phyloP scores from a whole-genome alignment of 1,139 yeast genomes.

The Kodamaea fungicola region DNA sequence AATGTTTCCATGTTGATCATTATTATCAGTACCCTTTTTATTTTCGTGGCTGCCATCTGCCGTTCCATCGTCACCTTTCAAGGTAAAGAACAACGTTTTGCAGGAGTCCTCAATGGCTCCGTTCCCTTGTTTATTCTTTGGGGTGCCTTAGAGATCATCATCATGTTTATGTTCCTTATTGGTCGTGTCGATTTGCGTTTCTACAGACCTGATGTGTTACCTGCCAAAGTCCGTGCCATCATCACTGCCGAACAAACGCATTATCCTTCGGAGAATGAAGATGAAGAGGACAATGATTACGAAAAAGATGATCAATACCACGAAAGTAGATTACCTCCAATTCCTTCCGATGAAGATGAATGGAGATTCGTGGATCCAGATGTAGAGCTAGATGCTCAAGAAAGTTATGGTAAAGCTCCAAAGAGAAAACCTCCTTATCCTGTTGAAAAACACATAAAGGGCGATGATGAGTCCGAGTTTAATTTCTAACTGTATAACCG shows the following conservation, averaged over 20 bases:
- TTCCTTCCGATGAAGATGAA: conserved; percentile 4
- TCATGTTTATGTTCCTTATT: conserved; percentile 52
- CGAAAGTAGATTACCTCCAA: not conserved
- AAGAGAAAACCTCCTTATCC: conserved; percentile 13
- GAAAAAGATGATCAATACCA: conserved; percentile 6
- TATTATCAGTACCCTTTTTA: conserved; percentile 46
- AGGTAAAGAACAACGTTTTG: conserved; percentile 10
- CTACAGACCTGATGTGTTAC: conserved; percentile 67
- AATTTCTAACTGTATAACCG: conserved; percentile 7
- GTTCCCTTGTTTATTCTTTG: conserved; percentile 65
- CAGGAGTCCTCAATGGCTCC: conserved; percentile 12
- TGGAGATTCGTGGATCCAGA: conserved; percentile 15
- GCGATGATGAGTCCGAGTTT: conserved; percentile 13
- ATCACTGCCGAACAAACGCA: conserved; percentile 43
- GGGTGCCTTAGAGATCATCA: conserved; percentile 60
- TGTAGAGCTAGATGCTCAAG: conserved; percentile 3
- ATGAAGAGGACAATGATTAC: conserved; percentile 10
- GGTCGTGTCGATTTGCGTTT: conserved; percentile 72
- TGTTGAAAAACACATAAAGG: conserved; percentile 6
- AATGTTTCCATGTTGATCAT: conserved; percentile 48
- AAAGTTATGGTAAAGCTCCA: conserved; percentile 1
- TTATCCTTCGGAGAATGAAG: conserved; percentile 25
- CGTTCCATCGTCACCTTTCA: conserved; percentile 57
- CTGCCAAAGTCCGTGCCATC: conserved; percentile 35
- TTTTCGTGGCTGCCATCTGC: conserved; percentile 55